Evolutionary conservation across 208 protist species (phyloP), one percentile per base, ranked within the genome.

Genomic region (Blechomonas ayalai): DNA sequence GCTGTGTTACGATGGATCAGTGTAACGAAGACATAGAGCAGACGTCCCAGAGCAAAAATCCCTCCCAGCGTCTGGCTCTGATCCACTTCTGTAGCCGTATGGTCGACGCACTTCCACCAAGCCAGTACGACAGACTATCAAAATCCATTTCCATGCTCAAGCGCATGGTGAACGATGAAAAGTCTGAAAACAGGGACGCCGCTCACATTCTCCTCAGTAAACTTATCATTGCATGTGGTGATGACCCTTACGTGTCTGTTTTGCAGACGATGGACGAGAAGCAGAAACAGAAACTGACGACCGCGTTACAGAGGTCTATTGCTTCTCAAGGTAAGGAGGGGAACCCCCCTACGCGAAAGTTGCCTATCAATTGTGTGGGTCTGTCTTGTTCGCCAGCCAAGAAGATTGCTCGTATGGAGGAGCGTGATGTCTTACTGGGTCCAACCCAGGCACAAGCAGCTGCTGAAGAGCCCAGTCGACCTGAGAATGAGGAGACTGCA

Each of bases 141-240:
- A 46, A 50, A 16, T 62, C 72, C 7, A 67, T 50, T 2, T 34
- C 37, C 1, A 78, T 84, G 60, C 51, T 94, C 35, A 52, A 56
- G 18, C 75, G 80, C 26, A 66, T 86, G 32, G 67, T 87, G 22
- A 90, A 83, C 52, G 85, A 94, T 57, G 85, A 94, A 32, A 90
- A 90, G 46, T 23, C 72, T 13, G 61, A 70, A 20, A 84, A 82
- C 54, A 69, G 80, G 19, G 81, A 94, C 19, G 65, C 69, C 1
- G 63, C 59, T 12, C 87, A 69, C 59, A 45, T 74, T 13, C 28
- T 94, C 33, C 59, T 90, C 8, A 49, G 54, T 40, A 67, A 63
- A 28, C 60, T 93, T 25, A 69, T 84, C 1, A 18, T 29, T 4
- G 52, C 55, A 7, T 70, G 83, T 63, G 85, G 78, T 20, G 78